A percentile compares a stretch with the other conserved stretches of the same genome.
Conservation (phyloP, 352 stramenopile species). For the Globisporangium viniferum region DNA sequence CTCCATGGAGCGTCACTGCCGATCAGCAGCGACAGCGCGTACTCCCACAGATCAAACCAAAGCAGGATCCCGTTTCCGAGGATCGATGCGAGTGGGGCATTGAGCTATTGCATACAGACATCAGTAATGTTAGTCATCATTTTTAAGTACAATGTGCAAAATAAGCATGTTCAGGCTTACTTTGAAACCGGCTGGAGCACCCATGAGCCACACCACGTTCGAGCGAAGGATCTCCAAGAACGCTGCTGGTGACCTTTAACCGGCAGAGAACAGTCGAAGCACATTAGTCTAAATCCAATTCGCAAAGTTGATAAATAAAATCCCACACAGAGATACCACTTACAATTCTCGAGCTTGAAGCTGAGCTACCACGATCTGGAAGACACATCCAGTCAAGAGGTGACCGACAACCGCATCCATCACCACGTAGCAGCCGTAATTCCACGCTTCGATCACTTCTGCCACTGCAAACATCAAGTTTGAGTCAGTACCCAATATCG, state of each 20-base stretch:
- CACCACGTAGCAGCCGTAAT: conserved; percentile 30
- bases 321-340: neutral
- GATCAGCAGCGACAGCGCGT: conserved; percentile 33
- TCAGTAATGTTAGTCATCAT: neutral
- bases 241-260: conserved; percentile 24
- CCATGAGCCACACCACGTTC: conserved; percentile 78
- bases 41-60: conserved; percentile 77
- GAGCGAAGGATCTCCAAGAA: conserved; percentile 45
- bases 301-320: neutral
- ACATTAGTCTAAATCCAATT: too few species aligned
- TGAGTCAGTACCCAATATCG: neutral
- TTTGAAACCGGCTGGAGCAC: conserved; percentile 73
- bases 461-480: conserved; percentile 14
- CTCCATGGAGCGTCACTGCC: conserved; percentile 6
- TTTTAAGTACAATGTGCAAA: too few species aligned
- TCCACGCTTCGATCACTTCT: conserved; percentile 27
- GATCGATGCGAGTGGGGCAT: conserved; percentile 84
- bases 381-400: conserved; percentile 8
- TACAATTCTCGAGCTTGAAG: conserved; percentile 12
- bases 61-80: conserved; percentile 82
- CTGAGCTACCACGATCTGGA: conserved; percentile 5
- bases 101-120: conserved; percentile 41
- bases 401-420: conserved; percentile 28
- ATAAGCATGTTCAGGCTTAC: conserved; percentile 11
- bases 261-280: neutral